Conservation (phyloP, 192 early-diverging fungal genomes). For the Fimicolochytrium jonesii region DNA sequence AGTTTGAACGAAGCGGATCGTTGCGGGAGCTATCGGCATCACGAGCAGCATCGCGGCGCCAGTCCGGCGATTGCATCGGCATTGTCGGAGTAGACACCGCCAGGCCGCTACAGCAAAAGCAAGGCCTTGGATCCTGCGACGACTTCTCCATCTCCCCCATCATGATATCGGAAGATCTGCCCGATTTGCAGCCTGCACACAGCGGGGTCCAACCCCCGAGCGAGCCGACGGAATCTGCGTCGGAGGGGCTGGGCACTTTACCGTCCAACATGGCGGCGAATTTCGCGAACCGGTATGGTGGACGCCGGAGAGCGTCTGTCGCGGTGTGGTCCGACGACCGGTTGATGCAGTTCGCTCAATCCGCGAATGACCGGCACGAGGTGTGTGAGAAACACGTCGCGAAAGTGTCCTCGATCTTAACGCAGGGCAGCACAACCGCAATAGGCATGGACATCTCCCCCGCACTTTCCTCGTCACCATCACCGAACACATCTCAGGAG, state of each 20-base stretch:
- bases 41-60: conserved; percentile 12
- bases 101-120: too few species aligned
- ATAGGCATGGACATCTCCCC: conserved; percentile 1
- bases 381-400: not conserved
- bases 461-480: not conserved
- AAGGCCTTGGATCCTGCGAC: not conserved
- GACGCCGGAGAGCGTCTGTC: conserved; percentile 59
- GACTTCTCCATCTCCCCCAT: conserved; percentile 18
- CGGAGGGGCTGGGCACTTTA: too few species aligned
- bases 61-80: conserved; percentile 4
- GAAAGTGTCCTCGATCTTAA: not conserved
- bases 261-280: too few species aligned
- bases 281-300: conserved; percentile 13
- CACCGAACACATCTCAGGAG: conserved; percentile 28
- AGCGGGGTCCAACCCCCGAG: too few species aligned
- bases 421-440: not conserved
- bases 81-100: too few species aligned
- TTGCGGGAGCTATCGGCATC: conserved; percentile 15
- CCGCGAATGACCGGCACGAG: conserved; percentile 22
- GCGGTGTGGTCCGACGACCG: conserved; percentile 76
- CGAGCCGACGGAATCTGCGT: too few species aligned
- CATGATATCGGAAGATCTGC: not conserved
- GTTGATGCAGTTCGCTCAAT: conserved; percentile 61
- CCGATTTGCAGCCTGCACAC: too few species aligned
- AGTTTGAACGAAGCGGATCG: too few species aligned